Base-by-base conservation (phyloP, 2,329 filamentous ascomycete species). In the Verticillium longisporum region DNA sequence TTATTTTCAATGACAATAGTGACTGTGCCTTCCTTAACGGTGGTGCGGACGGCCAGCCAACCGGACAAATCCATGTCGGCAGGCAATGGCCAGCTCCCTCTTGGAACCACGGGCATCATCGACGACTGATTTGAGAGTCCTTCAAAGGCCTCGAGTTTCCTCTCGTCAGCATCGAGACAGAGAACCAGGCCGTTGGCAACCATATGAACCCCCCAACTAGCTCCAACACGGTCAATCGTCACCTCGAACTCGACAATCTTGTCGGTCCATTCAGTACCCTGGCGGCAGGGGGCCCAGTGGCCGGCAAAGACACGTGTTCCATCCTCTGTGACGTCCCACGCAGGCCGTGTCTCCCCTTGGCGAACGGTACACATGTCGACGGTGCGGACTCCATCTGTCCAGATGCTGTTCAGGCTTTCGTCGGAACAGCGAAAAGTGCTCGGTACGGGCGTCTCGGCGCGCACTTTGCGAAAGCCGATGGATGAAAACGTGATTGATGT, bases 191-290 rank as follows among this genome's bases (percentile, higher is more conserved):
- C 61, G 57, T 63, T 63, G 31, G 61, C 60, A 6, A 63, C 60
- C 61, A 61, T 63, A n/a, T 61, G 61, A 33, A 63, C 60, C 7
- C 61, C 61, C 61, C 61, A 63, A 3, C 61, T 63, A 13, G 61
- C 60, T 1, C 61, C 61, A 3, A n/a, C 33, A 3, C 26, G 26
- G 11, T 61, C 61, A 21, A 61, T 56, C 2, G 54, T 60, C 14
- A 57, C 60, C 6, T 57, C 9, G 34, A 63, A 63, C 1, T 34
- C 21, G 31, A 57, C 36, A n/a, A 55, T 45, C 2, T 60, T 60
- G 11, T 61, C 56, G 9, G 54, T 58, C 61, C 61, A 63, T n/a
- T 56, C 21, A 5, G 60, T 63, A 1, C 61, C 61, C 18, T 60
- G 54, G 13, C 61, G 60, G n/a, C 61, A 63, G 13, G 60, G 60